These are phyloP conservation scores for Trichoderma virens DNA, from an alignment of 495 filamentous ascomycete genomes.

Conservation along the genomic window DNA sequence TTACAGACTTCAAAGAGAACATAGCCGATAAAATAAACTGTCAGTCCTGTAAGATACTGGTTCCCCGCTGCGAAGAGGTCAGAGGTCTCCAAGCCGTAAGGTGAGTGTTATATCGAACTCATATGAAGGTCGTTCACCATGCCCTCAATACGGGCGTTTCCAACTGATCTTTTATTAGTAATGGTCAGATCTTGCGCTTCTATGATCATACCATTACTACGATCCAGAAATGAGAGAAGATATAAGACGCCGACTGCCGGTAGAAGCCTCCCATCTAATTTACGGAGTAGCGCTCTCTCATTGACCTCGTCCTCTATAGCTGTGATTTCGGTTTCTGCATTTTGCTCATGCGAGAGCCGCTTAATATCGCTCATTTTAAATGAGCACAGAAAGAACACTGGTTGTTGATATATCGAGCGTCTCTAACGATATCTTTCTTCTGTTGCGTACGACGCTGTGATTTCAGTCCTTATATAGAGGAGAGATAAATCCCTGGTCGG, in stretches of 20 bases:
- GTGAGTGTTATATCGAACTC: constrained; percentile 26
- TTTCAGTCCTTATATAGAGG: background rate
- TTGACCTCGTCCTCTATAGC: constrained; percentile 27
- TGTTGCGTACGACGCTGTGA: background rate
- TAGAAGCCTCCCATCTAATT: constrained; percentile 55
- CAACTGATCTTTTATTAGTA: constrained; percentile 24
- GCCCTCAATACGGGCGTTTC: constrained; percentile 52
- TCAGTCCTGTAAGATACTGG: constrained; percentile 64
- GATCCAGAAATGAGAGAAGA: constrained; percentile 64
- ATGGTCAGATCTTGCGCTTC: no score
- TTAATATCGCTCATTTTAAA: background rate
- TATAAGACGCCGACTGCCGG: constrained; percentile 64
- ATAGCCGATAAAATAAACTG: constrained; percentile 71
- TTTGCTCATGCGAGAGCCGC: background rate
- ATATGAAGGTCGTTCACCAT: constrained; percentile 56
- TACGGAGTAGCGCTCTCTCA: constrained; percentile 56
- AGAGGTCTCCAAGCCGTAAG: background rate
- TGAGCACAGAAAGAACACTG: background rate
- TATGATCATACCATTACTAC: constrained; percentile 60
- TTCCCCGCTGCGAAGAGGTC: constrained; percentile 40
- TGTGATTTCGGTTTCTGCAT: background rate
- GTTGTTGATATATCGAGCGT: background rate
- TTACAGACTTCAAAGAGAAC: constrained; percentile 39
- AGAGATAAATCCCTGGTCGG: background rate
- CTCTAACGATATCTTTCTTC: background rate